Evolutionary conservation across 2,329 filamentous ascomycete species (phyloP), one percentile per base, ranked within the genome.

Genomic region (Apiospora saccharicola): DNA sequence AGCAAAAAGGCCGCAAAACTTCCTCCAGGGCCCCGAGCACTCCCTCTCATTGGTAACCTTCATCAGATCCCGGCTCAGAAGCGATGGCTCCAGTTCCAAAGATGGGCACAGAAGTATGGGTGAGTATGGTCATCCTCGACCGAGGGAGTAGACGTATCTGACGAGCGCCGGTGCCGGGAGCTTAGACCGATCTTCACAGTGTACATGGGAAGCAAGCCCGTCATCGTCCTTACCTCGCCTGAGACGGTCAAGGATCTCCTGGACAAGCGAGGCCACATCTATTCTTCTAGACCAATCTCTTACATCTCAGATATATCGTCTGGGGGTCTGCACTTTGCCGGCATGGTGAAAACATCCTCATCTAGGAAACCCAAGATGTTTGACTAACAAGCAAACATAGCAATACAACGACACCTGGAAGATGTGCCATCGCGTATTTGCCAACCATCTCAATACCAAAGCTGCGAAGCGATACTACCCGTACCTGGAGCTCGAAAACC

Each of bases 31-130:
- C 76, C 77, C 8, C 75, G 75, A 13, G 46, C 71, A 6, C 49
- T 78, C 12, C 74, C 76, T 2, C 24, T 75, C 37, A 47, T 78
- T 4, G 76, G 76, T 2, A 78, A 78, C 26, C 72, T 78, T 26
- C 77, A 78, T 41, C 76, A 78, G 47, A 71, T 77, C 41, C 73
- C 76, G 1, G 26, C 72, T 0, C 41, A 69, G 5, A 77, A 75
- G 53, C 14, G 69, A 6, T 76, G 74, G 51, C 64, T 77, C 37
- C 49, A 72, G 41, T 74, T 78, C 71, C 72, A 74, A 13, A 72
- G 73, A 44, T 75, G 75, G 72, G 69, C 73, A 7, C 69, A 67
- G 19, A 73, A 69, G 22, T 73, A 74, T 51, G 74, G 72, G 10
- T 67, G 73, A 30, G 77, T 76, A 22, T 71, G 12, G 16, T 10